Conservation (phyloP, 805 yeast genomes). For the Candida montana region DNA sequence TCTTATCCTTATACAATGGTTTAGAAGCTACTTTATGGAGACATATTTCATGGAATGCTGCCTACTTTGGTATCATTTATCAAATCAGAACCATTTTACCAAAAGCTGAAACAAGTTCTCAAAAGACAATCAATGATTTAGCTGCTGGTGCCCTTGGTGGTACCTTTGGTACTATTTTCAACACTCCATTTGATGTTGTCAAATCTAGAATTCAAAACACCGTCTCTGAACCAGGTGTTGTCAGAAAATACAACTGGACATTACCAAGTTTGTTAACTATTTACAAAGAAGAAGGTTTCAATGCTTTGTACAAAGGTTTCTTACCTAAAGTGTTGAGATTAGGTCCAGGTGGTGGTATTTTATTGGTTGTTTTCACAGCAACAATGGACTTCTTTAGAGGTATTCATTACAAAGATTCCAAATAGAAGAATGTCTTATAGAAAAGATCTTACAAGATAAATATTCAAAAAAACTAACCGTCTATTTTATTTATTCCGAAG, state of each 20-base stretch:
- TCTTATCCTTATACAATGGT: slow-evolving; percentile 84
- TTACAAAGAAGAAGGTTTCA: slow-evolving; percentile 85
- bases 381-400: slow-evolving; percentile 89
- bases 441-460: slow-evolving; percentile 1
- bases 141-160: slow-evolving; percentile 96
- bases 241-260: slow-evolving; percentile 90
- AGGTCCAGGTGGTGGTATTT: slow-evolving; percentile 99
- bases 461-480: not conserved
- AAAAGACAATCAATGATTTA: slow-evolving; percentile 81
- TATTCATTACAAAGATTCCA: slow-evolving; percentile 19
- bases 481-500: not conserved
- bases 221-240: slow-evolving; percentile 60
- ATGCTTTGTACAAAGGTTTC: slow-evolving; percentile 92
- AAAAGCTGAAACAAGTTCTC: slow-evolving; percentile 59
- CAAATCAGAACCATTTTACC: slow-evolving; percentile 81
- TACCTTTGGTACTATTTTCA: slow-evolving; percentile 88
- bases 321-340: slow-evolving; percentile 93
- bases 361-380: slow-evolving; percentile 92
- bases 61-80: slow-evolving; percentile 92
- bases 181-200: slow-evolving; percentile 97
- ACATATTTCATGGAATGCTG: slow-evolving; percentile 96
- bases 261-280: slow-evolving; percentile 71
- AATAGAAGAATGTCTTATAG: slow-evolving; percentile 5
- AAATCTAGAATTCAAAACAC: slow-evolving; percentile 91
- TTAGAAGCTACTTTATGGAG: slow-evolving; percentile 97